Base-by-base conservation (phyloP, 2,329 filamentous ascomycete species). In the Penicillium sp. region DNA sequence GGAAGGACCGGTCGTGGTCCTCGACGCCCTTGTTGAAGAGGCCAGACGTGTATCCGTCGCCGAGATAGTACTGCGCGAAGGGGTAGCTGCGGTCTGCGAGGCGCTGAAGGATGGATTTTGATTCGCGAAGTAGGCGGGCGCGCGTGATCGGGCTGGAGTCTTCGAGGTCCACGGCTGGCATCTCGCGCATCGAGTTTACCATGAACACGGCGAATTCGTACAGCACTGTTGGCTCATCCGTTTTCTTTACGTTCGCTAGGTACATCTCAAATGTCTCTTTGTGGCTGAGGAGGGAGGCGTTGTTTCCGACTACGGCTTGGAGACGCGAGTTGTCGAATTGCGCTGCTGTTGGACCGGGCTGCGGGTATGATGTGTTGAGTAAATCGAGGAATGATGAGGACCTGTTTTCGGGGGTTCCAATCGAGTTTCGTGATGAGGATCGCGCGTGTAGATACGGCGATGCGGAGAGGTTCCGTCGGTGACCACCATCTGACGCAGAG, bases 191-290 rank as follows among this genome's bases (percentile, higher is more conserved):
- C 2, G 91, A 88, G 45, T 92, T 90, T 64, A 97, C 88, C 79
- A 99, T 86, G 73, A 96, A 96, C 37, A 97, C 84, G 2, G 94
- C 94, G 75, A 99, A 97, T 31, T 96, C 94, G 74, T 97, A 97
- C 74, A 97, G 92, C 34, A 96, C 89, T 4, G 89, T 87, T 16
- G 88, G 82, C 73, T 97, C 92, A 60, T 89, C 94, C 3, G 94
- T 96, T 79, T 99, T 99, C 78, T 97, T 97, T 56, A 97, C 90
- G 69, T 97, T 99, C 53, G 89, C 88, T 43, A 93, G 85, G 74
- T 99, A 99, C 93, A 97, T 97, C 53, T 97, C 92, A 47, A 99
- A 83, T 2, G 94, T 99, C 76, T 97, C 92, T 70, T 93, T 90
- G 34, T 90, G 88, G 68, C 91, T 92, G 31, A 99, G 83, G 13